Percentiles rank a stretch among this genome's conserved stretches.
Conservation (phyloP, 83 land plant genomes). For the Thuja plicata region DNA sequence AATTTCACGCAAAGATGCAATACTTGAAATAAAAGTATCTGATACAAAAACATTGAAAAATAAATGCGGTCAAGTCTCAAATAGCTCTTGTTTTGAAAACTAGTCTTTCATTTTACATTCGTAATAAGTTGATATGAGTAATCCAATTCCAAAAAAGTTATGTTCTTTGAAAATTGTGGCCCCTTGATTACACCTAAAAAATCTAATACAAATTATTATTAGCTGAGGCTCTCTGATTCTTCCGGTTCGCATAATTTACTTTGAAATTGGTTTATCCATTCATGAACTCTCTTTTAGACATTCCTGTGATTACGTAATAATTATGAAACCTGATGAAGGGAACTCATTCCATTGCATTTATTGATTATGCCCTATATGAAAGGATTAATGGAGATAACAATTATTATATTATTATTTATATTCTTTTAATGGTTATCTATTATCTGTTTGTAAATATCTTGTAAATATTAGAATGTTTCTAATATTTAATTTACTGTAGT, state of each 20-base stretch:
- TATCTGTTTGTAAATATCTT: too few species aligned
- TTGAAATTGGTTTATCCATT: background rate
- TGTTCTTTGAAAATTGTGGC: background rate
- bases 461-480: too few species aligned
- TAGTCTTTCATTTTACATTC: background rate
- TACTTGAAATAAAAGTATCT: background rate
- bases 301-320: background rate
- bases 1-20: background rate
- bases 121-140: background rate
- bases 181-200: background rate
- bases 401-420: too few species aligned
- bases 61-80: background rate
- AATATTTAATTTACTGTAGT: too few species aligned
- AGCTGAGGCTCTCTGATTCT: background rate
- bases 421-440: too few species aligned
- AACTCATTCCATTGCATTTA: background rate
- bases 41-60: background rate
- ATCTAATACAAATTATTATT: background rate
- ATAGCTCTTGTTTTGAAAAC: background rate
- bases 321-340: background rate
- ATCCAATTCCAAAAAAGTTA: background rate
- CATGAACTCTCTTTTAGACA: background rate
- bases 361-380: background rate
- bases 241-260: background rate
- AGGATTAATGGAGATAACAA: too few species aligned